Evolutionary conservation across 169 alveolate species (phyloP), one percentile per base, ranked within the genome.

Genomic region (Plasmodium vinckei): DNA sequence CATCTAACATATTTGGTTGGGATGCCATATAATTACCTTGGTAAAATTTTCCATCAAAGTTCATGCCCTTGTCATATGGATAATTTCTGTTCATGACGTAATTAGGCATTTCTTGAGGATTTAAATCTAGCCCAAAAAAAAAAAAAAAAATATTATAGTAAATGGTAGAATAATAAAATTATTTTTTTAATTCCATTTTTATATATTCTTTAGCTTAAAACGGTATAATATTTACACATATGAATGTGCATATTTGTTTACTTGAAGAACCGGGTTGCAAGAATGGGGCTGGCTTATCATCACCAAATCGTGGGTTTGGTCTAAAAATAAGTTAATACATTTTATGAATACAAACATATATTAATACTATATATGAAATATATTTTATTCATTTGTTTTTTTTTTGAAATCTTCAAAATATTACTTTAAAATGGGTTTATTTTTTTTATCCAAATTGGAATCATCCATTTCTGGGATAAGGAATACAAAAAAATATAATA

Each of bases 251-350:
- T 6, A 21, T 54, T 17, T 27, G 53, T 49, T 53, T 53, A 79
- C 89, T 53, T 39, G 87, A n/a, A 1, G 65, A 25, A 27, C 53
- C 15, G n/a, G 89, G 89, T 42, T 79, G 89, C 71, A 79, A 42
- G n/a, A 23, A 44, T 9, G 89, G 79, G 54, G 39, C 19, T 7
- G 64, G 61, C 0, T 63, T 65, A 53, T 79, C 89, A 15, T 79
- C 89, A 13, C 53, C 89, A 70, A 79, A 79, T 42, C 77, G 60
- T 13, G 89, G 89, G 64, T 79, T 79, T 4, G 89, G 89, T 42
- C 89, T 79, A 19, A n/a, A 65, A 79, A 23, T 9, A 9, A 33
- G 42, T 33, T 33, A 33, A 33, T 33, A 33, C 42, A 33, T 33
- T 33, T 33, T 33, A 33, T 33, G 7, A 33, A 33, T 33, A 33